Base-by-base conservation (phyloP, 2,329 filamentous ascomycete genomes). In the Paradendryphiella salina region DNA sequence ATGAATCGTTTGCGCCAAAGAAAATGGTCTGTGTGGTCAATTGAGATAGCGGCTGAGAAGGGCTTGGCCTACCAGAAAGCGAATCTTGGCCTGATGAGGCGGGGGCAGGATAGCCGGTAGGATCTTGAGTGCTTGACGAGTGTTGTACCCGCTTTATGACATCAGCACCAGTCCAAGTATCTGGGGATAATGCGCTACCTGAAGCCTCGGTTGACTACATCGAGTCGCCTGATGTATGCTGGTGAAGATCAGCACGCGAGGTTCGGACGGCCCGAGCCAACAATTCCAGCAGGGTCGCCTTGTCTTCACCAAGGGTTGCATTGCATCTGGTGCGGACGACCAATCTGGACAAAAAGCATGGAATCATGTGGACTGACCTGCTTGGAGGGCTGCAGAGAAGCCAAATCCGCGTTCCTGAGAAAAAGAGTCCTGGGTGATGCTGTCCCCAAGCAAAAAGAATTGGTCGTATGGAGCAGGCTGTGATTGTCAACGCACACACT, bases 1-100 rank as follows among this genome's bases (percentile, higher is more conserved):
- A 85, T 3, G 93, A 87, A 73, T 97, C 94, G 69, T 99, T 97
- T 61, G 94, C 90, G 14, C 94, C 94, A 53, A 96, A 85, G 59
- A 96, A 86, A 51, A 96, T 75, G 32, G 88, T 78, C 88, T 91
- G 50, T 34, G n/a, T 26, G 14, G 37, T 66, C 34, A 63, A 52
- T 44, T 29, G 37, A 34, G 26, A 32, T 36, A 26, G 15, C 14
- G 5, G 13, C 32, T 33, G 15, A 34, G 29, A 37, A 33, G 50
- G 38, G 21, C 45, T 21, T 15, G 15, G 43, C 52, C 18, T 66
- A 89, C 87, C 58, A 93, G 73, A 63, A 89, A 87, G 50, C 84
- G 82, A 50, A 92, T 80, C 65, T 80, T 82, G 21, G 80, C 81
- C 18, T 79, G 73, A 1, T 81, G 77, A 1, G 85, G 83, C n/a